These are phyloP conservation scores for Hanseniaspora pseudoguilliermondii DNA, from an alignment of 805 yeast genomes.

Conservation along the genomic window DNA sequence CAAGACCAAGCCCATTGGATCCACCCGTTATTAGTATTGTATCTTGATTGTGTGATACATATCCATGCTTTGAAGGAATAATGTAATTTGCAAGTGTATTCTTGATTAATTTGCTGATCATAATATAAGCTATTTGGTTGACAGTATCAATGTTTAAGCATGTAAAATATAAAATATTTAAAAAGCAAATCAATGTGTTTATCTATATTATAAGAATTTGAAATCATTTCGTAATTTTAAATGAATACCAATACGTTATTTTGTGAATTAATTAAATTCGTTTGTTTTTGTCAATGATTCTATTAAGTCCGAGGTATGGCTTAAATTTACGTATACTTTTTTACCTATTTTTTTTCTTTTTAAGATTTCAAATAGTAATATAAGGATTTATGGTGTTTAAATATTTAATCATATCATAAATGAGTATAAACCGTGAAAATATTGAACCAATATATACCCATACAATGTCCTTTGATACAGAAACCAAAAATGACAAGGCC, in stretches of 20 bases:
- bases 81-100: slow-evolving; percentile 27
- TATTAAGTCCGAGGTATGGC: neutral
- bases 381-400: no score
- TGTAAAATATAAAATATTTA: no score
- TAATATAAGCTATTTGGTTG: neutral
- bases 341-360: neutral
- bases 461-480: no score
- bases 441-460: no score
- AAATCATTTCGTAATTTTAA: no score
- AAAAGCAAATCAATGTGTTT: no score
- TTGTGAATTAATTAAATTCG: neutral
- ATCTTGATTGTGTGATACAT: slow-evolving; percentile 32
- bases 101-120: neutral
- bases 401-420: no score
- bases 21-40: slow-evolving; percentile 79
- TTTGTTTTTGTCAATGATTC: neutral
- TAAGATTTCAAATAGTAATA: neutral
- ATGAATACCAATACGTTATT: neutral
- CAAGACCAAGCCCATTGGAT: slow-evolving; percentile 60
- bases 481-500: neutral
- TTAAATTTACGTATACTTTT: neutral
- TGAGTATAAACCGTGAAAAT: no score
- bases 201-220: no score
- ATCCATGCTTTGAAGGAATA: slow-evolving; percentile 43
- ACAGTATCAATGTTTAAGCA: no score